These are phyloP conservation scores for Didymella sp. DNA, from an alignment of 2,329 filamentous ascomycete genomes.

Conservation along the genomic window DNA sequence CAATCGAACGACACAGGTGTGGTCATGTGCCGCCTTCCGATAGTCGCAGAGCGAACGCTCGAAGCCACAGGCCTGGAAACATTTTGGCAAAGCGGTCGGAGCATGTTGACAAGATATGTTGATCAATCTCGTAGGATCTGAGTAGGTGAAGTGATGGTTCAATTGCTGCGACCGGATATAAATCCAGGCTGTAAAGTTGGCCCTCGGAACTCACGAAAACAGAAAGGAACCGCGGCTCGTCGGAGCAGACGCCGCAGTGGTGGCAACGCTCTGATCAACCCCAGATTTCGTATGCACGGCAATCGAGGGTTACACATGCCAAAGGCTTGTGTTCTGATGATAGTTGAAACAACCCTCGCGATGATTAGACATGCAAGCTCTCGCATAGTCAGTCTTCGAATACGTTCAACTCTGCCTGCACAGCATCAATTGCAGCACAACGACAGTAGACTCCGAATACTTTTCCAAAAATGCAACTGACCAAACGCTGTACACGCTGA, in stretches of 20 bases:
- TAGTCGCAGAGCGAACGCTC: constrained; percentile 34
- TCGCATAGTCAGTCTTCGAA: not conserved
- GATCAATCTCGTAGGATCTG: not conserved
- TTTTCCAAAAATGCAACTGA: not conserved
- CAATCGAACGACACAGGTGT: constrained; percentile 73
- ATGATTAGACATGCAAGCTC: not conserved
- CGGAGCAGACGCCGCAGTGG: constrained; percentile 30
- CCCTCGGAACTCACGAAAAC: constrained; percentile 28
- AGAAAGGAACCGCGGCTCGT: constrained; percentile 33
- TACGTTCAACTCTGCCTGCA: not conserved
- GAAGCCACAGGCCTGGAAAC: constrained; percentile 50
- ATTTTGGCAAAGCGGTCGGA: constrained; percentile 52
- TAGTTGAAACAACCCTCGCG: not conserved
- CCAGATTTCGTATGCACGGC: constrained; percentile 5
- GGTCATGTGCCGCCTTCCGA: constrained; percentile 52
- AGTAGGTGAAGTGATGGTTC: constrained; percentile 1
- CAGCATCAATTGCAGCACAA: not conserved
- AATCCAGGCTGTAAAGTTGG: constrained; percentile 20
- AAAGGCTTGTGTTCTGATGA: not conserved
- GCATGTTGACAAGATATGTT: constrained; percentile 46
- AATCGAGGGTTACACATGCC: not conserved
- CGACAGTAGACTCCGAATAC: not conserved
- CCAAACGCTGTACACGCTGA: not conserved
- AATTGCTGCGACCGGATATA: constrained; percentile 11
- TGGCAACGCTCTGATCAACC: constrained; percentile 25